A percentile compares a stretch with the other conserved stretches of the same genome.
phyloP scores from a whole-genome alignment of 2,329 filamentous ascomycete genomes.

The Trichoderma oligosporum region DNA sequence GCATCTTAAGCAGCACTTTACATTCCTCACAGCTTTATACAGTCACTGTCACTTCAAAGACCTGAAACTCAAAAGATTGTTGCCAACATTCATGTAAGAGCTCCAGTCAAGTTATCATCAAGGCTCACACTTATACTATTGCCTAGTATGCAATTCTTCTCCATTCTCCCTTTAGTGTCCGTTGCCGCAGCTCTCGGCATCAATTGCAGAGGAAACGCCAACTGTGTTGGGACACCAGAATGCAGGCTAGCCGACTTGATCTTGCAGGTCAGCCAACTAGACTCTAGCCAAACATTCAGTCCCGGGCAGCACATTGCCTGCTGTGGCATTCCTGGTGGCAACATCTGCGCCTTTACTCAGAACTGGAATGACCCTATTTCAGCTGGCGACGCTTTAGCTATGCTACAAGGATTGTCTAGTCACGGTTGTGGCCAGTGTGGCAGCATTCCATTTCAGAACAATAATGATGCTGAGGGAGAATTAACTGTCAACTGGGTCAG shows the following conservation, averaged over 20 bases:
- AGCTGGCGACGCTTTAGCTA: conserved; percentile 16
- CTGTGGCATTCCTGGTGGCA: conserved; percentile 14
- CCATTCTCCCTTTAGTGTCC: conserved; percentile 7
- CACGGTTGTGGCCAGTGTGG: conserved; percentile 16
- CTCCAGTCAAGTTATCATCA: background rate
- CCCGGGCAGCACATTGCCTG: conserved; percentile 18
- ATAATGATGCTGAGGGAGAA: conserved; percentile 14
- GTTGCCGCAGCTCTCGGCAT: conserved; percentile 10
- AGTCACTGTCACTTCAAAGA: background rate
- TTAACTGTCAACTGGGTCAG: conserved; percentile 16
- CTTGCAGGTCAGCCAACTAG: conserved; percentile 16
- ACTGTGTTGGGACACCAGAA: conserved; percentile 15
- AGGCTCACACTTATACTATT: background rate
- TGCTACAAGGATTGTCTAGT: conserved; percentile 3
- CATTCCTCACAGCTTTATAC: background rate
- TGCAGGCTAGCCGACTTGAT: conserved; percentile 16
- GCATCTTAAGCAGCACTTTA: background rate
- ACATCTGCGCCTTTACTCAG: conserved; percentile 18
- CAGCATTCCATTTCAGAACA: conserved; percentile 18
- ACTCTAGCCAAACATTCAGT: background rate
- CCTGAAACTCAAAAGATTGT: background rate
- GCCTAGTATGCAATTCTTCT: conserved; percentile 6
- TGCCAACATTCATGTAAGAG: background rate
- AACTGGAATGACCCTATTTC: conserved; percentile 1
- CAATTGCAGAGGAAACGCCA: conserved; percentile 15